These are phyloP conservation scores for Trichoderma harzianum DNA, from an alignment of 2,329 filamentous ascomycete species.

Conservation along the genomic window DNA sequence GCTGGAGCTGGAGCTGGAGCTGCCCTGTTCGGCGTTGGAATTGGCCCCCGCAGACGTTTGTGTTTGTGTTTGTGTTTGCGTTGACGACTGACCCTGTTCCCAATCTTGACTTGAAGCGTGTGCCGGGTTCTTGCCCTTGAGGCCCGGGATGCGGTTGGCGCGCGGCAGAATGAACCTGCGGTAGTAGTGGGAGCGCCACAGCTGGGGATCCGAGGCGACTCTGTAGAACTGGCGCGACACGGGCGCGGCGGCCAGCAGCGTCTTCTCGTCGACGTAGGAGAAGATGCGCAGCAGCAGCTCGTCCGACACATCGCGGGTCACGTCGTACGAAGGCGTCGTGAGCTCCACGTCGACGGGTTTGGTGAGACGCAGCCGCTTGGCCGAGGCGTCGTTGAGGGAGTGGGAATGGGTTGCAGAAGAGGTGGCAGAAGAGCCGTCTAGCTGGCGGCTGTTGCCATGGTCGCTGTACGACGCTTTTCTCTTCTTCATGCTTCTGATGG, in stretches of 20 bases:
- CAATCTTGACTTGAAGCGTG: conserved; percentile 29
- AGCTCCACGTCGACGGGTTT: not conserved
- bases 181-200: conserved; percentile 92
- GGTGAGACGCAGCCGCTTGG: conserved; percentile 25
- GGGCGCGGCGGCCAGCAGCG: conserved; percentile 60
- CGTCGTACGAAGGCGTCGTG: conserved; percentile 43
- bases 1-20: not conserved
- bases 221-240: conserved; percentile 73
- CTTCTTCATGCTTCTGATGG: not conserved
- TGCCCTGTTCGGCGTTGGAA: conserved; percentile 13
- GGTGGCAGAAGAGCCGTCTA: not conserved
- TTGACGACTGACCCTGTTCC: conserved; percentile 37
- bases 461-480: conserved; percentile 8
- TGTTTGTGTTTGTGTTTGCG: conserved; percentile 29
- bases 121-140: conserved; percentile 38
- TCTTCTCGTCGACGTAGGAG: conserved; percentile 66
- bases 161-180: conserved; percentile 80
- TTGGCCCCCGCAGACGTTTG: conserved; percentile 45
- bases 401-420: not conserved
- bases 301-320: conserved; percentile 73
- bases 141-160: conserved; percentile 70
- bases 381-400: conserved; percentile 13
- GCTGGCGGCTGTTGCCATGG: not conserved
- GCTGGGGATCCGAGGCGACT: conserved; percentile 74
- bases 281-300: conserved; percentile 85